A percentile compares a stretch with the other conserved stretches of the same genome.
Evolutionary conservation across 2,329 filamentous ascomycete species (phyloP).

Genomic region (Neofusicoccum kwambonambiense): DNA sequence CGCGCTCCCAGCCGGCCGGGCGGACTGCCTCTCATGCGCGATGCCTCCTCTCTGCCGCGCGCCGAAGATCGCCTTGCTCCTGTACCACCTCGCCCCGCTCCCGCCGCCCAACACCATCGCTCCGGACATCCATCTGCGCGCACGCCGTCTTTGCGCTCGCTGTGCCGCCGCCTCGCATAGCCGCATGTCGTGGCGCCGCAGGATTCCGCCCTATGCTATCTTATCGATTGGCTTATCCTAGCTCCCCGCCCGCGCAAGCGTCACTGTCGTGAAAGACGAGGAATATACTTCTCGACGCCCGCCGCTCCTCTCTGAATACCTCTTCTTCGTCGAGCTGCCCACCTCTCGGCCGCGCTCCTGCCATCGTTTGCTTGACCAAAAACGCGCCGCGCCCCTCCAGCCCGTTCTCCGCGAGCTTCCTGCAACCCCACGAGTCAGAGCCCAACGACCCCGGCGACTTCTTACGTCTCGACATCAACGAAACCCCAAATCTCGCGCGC

Average conservation of each 20-base stretch:
- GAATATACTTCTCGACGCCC: too few relatives aligned
- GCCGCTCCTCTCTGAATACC: neutral
- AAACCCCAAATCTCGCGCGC: neutral
- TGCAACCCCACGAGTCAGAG: neutral
- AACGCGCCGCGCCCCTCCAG: neutral
- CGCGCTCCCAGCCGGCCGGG: neutral
- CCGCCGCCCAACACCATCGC: neutral
- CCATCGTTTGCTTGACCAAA: too few relatives aligned
- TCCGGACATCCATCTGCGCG: neutral
- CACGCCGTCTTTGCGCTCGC: neutral
- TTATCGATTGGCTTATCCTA: conserved; percentile 8
- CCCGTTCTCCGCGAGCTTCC: neutral
- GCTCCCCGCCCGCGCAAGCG: neutral
- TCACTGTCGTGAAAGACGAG: neutral
- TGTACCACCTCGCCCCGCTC: neutral
- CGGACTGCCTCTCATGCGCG: neutral
- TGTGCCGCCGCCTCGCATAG: neutral
- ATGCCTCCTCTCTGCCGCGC: neutral
- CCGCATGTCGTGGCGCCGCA: conserved; percentile 4
- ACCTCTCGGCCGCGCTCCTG: neutral
- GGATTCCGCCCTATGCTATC: conserved; percentile 10
- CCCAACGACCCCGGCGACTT: neutral
- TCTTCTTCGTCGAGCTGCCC: neutral
- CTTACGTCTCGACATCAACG: neutral
- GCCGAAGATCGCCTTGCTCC: too few relatives aligned